These are phyloP conservation scores for Dendrobium catenatum DNA, from an alignment of 106 monocot species.

Conservation along the genomic window DNA sequence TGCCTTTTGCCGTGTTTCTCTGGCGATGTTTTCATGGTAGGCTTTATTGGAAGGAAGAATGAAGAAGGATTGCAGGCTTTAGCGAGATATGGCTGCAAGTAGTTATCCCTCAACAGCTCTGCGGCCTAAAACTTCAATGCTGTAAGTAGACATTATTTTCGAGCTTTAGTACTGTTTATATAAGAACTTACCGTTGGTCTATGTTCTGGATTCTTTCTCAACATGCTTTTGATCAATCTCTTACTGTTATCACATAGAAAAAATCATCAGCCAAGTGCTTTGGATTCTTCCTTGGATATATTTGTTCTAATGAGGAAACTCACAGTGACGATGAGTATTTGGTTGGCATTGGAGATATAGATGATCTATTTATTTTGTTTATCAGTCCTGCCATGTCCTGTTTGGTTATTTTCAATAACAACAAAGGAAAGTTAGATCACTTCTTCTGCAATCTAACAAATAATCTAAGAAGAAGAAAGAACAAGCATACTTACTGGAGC, in stretches of 20 bases:
- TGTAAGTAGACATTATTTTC: neutral
- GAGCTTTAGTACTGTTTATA: neutral
- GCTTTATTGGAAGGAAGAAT: slow-evolving; percentile 66
- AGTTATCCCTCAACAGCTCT: slow-evolving; percentile 57
- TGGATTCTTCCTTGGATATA: neutral
- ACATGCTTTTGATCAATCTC: slow-evolving; percentile 77
- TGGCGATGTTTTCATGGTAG: slow-evolving; percentile 15
- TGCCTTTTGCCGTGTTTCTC: slow-evolving; percentile 31
- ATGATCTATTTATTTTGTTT: slow-evolving; percentile 85
- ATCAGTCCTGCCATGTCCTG: slow-evolving; percentile 80
- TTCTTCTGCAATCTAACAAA: neutral
- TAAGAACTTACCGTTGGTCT: slow-evolving; percentile 71
- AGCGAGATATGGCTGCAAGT: slow-evolving; percentile 62
- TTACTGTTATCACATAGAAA: slow-evolving; percentile 40
- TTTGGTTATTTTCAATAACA: slow-evolving; percentile 7
- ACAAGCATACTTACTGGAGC: slow-evolving; percentile 35
- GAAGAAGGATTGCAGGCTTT: slow-evolving; percentile 61
- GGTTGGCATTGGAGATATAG: slow-evolving; percentile 70
- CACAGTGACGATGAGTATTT: slow-evolving; percentile 69
- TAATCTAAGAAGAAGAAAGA: neutral
- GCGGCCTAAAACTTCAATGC: slow-evolving; percentile 35
- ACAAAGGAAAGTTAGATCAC: neutral
- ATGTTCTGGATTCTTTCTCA: slow-evolving; percentile 92
- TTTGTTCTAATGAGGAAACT: slow-evolving; percentile 12
- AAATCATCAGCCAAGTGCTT: neutral